Conservation (phyloP, 2,329 filamentous ascomycete species). For the Colletotrichum sojae region DNA sequence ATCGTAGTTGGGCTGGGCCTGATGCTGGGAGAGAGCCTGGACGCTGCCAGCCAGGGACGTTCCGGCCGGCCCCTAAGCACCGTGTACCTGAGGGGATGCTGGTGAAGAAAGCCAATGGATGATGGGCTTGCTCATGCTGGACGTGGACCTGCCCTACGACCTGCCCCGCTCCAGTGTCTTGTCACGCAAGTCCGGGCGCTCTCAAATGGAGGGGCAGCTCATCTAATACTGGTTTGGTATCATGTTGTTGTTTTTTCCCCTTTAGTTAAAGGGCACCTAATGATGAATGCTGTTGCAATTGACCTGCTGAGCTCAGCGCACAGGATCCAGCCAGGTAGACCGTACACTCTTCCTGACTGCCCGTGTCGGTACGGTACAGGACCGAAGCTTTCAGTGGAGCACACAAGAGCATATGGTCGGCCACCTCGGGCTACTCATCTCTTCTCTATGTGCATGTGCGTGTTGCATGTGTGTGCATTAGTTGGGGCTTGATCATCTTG, state of each 20-base stretch:
- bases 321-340: neutral
- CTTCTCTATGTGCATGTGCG: no score
- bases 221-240: no score
- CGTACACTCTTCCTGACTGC: no score
- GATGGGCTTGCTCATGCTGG: neutral
- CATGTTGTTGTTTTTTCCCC: no score
- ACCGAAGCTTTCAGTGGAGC: no score
- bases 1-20: no score
- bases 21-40: constrained; percentile 30
- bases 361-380: no score
- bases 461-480: no score
- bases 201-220: constrained; percentile 2
- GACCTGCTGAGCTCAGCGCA: constrained; percentile 14
- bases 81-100: neutral
- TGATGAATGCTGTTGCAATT: neutral
- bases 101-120: neutral
- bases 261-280: no score
- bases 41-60: constrained; percentile 28
- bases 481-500: no score
- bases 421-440: no score
- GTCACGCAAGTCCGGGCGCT: neutral
- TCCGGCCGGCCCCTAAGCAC: constrained; percentile 1
- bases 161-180: neutral
- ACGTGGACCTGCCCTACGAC: neutral
- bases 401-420: no score